Evolutionary conservation across 441 rosid genomes (phyloP), one percentile per base, ranked within the genome.

Genomic region (Isatis lusitanica): DNA sequence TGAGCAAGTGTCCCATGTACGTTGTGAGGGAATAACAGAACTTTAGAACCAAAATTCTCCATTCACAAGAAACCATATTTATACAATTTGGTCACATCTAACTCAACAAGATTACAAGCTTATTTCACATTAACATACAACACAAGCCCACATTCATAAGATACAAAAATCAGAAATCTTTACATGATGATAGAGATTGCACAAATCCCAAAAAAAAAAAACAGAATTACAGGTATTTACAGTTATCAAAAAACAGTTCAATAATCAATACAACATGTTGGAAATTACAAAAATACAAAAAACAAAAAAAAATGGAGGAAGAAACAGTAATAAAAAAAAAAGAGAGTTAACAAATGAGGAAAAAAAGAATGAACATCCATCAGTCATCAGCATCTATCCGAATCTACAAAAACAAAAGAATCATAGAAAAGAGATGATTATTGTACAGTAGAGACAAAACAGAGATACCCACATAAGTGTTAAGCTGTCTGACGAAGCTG

Each of bases 401-500:
- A 57, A 28, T 30, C 17, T 30, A 64, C 52, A 61, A 61, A 18
- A 61, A 61, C 33, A 61, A 68, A 33, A 76, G 65, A 40, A 77
- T 66, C 53, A 79, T 82, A 78, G 82, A 3, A 58, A 51, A 44
- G 38, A 53, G 78, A 44, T 38, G 9, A 30, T 12, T 12, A 7
- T 12, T 53, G 15, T 8, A 30, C 60, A 55, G 11, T 7, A 30
- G 36, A 30, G 60, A 64, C 36, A 53, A 63, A 42, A 70, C 74
- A 63, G 74, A 50, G 77, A 85, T 92, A 87, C 91, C 83, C 79
- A 89, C 94, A 67, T 87, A 89, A 85, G 94, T 89, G 83, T 87
- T 89, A 68, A 89, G 91, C 80, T 89, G 93, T 70, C 93, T 84
- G 66, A 88, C 91, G 62, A 88, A 89, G 80, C 94, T 89, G 78